phyloP scores from a whole-genome alignment of 345 rosid genomes.

The Pistacia atlantica region DNA sequence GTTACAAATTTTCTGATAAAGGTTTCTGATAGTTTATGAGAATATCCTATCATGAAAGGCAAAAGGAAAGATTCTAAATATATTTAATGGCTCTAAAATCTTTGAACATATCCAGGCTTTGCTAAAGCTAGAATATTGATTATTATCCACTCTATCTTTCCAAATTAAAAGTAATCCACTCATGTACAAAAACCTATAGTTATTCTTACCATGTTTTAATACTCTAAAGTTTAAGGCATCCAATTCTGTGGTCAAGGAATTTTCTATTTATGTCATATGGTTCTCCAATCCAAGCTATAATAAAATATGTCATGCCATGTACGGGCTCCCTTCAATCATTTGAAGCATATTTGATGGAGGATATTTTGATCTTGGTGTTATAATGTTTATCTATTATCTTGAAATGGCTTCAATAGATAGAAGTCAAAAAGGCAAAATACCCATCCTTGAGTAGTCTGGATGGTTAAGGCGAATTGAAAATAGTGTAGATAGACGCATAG shows the following conservation, averaged over 20 bases:
- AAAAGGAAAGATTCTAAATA: not conserved
- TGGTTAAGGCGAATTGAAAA: no score
- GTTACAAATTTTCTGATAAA: not conserved
- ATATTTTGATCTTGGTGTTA: no score
- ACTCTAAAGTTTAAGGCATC: not conserved
- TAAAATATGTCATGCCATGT: no score
- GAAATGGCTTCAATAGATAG: no score
- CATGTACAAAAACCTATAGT: not conserved
- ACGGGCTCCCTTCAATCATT: no score
- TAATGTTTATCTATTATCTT: no score
- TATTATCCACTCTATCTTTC: not conserved
- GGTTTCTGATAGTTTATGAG: not conserved
- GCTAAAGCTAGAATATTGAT: not conserved
- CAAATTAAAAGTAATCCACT: not conserved
- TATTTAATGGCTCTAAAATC: not conserved
- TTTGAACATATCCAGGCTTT: not conserved
- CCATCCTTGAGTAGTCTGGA: no score
- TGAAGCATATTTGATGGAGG: no score
- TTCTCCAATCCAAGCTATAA: no score
- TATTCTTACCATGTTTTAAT: conserved; percentile 5
- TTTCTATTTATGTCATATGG: not conserved
- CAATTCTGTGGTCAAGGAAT: not conserved
- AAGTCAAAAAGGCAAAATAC: no score
- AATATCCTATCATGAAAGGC: not conserved
- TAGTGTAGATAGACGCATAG: no score